Evolutionary conservation across 2,329 filamentous ascomycete genomes (phyloP), one percentile per base, ranked within the genome.

Genomic region (Aspergillus intermedius): DNA sequence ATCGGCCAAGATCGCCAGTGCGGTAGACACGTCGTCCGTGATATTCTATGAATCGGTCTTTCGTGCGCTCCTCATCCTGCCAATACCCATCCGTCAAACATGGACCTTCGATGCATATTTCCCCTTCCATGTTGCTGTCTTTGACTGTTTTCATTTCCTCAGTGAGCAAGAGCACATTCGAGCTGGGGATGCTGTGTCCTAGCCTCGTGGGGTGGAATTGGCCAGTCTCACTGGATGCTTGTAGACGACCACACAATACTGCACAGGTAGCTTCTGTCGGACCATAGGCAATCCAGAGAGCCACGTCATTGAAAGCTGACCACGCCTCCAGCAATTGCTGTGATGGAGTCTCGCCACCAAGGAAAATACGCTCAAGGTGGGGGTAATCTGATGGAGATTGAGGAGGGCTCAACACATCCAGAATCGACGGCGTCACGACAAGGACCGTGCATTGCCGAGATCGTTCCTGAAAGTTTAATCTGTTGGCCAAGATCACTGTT

Each of bases 61-160:
- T 32, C 2, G 58, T 61, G 15, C 52, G 43, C 7, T 43, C 49
- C 10, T 42, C 21, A 43, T 62, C 53, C 1, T 54, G 44, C 25
- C 51, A 55, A 28, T 62, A 63, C 17, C 60, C 60, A 3, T 44
- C 30, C 9, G 60, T 57, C 9, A 63, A 47, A 8, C 58, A 47
- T 5, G 47, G 47, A 4, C 56, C 56, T 25, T 43, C 40, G 46
- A 62, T 61, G 12, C 43, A 55, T 22, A 62, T 57, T 46, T 63
- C 60, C 1, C 60, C 60, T 23, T 54, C 45, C 3, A 7, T 21
- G 10, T 50, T 32, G 1, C 23, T 45, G 8, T 49, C 49, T 10
- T 52, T 15, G 2, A 42, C 15, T 12, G 17, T 9, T 19, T 13
- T 17, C 37, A 40, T 40, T 9, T 47, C 9, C 23, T 54, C 53